phyloP scores from a whole-genome alignment of 2,329 filamentous ascomycete species.

The Escovopsis sp. region DNA sequence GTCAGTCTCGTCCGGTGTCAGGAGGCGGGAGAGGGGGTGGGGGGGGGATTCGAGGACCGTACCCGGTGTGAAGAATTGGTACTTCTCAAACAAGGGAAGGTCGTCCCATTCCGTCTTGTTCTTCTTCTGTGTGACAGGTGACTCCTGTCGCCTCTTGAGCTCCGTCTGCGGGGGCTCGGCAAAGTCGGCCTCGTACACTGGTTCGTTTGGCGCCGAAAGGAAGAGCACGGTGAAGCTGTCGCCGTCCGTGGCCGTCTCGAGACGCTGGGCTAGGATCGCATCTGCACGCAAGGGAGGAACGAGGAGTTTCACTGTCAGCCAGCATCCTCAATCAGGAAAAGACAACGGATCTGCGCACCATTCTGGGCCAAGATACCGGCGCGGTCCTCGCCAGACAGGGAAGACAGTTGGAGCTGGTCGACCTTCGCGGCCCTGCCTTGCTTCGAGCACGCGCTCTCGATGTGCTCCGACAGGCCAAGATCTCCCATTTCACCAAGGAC shows the following conservation, averaged over 20 bases:
- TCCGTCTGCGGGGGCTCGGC: constrained; percentile 52
- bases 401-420: constrained; percentile 25
- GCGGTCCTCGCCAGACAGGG: constrained; percentile 25
- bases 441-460: constrained; percentile 31
- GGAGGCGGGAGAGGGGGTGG: background rate
- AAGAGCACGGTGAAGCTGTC: constrained; percentile 63
- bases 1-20: constrained; percentile 4
- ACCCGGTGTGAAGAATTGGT: constrained; percentile 89
- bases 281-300: constrained; percentile 20
- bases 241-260: constrained; percentile 23
- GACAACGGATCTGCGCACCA: constrained; percentile 18
- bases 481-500: constrained; percentile 36
- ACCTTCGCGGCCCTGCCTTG: constrained; percentile 24
- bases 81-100: constrained; percentile 68
- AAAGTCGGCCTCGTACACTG: constrained; percentile 52
- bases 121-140: constrained; percentile 14
- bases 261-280: constrained; percentile 34
- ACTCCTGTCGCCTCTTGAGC: constrained; percentile 45
- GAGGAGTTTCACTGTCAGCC: too few species aligned
- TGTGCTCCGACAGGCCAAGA: constrained; percentile 26
- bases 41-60: constrained; percentile 6
- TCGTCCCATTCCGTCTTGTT: constrained; percentile 27
- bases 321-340: too few species aligned
- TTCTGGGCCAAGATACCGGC: constrained; percentile 32
- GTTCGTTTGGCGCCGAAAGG: constrained; percentile 44